Evolutionary conservation across 2,329 filamentous ascomycete genomes (phyloP), one percentile per base, ranked within the genome.

Genomic region (Zopfia rhizophila): DNA sequence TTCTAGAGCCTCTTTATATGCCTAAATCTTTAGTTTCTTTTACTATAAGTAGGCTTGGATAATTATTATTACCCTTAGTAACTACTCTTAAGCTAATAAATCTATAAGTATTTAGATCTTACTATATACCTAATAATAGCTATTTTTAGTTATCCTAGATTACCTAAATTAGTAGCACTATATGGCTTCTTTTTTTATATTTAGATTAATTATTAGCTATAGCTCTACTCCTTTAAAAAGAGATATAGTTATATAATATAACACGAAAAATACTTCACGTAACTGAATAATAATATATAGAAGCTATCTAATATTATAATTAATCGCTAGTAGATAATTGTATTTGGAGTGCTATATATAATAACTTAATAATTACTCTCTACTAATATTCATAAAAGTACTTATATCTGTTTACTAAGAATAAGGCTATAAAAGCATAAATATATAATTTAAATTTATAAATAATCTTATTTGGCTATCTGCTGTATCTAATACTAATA

Each of bases 161-260:
- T 10, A 19, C 31, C 12, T 8, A 36, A 16, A 21, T 27, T n/a
- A 43, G 10, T 11, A 42, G 19, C 22, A 47, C 50, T 16, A 47
- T 46, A 42, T 54, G 51, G 51, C 36, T 51, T 2, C 38, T 54
- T 10, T 47, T 47, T 11, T 28, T 43, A 13, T 23, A 40, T 14
- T 32, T 39, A 12, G 51, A 54, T 19, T 47, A 54, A 32, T 47
- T 47, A 8, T 47, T 47, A 13, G 51, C 51, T n/a, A 54, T 54
- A 22, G 44, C 38, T 3, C n/a, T 17, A 8, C 43, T 54, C 24
- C 43, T 54, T 19, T 36, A 27, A 19, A 48, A 38, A 13, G 51
- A 54, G 21, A 54, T 54, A 19, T 25, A 54, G 24, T 40, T 47
- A 32, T 47, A 54, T 29, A 54, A 45, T 14, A 51, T 48, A 14